Evolutionary conservation across 225 moss, liverwort and hornwort genomes (phyloP), one percentile per base, ranked within the genome.

Genomic region (Asterella californica): DNA sequence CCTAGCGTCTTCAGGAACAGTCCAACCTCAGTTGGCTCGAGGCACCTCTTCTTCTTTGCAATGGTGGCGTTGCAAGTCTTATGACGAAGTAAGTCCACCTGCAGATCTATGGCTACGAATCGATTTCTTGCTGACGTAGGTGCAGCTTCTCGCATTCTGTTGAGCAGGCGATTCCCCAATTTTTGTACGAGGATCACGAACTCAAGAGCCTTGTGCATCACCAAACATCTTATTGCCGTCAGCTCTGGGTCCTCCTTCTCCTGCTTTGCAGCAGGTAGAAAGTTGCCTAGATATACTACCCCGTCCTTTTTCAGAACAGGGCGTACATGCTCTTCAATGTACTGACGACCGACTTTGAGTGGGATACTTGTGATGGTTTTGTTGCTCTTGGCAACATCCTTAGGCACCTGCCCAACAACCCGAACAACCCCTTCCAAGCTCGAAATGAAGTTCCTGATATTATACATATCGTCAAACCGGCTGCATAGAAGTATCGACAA

Each of bases 401-500:
- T 78, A 9, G 92, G 92, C 57, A 88, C 70, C 29, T 81, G 82
- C 62, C 89, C 92, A 54, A 89, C 76, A 15, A 92, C 86, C 62
- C 90, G 85, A 18, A 92, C 90, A 55, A 90, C 59, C 12, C 87
- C 90, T 78, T 90, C 92, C 83, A 92, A 82, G 72, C 83, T 89
- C 33, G 87, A 57, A 70, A 92, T 89, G 82, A 92, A 92, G 62
- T 85, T 85, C 84, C 85, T 88, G 52, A 90, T 81, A 70, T 86
- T 89, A 81, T 92, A 92, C 53, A 92, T 82, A 65, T 92, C 92
- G 48, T 90, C 89, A 38, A 92, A 92, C 59, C 86, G 86, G 78
- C 92, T 92, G 90, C 75, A 74, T 45, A 54, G 57, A 69, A 78
- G 2, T n/a, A 78, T 25, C 14, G 12, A 47, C 4, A 17, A 48